Evolutionary conservation across 2,329 filamentous ascomycete species (phyloP).

Genomic region (Alternaria solani): DNA sequence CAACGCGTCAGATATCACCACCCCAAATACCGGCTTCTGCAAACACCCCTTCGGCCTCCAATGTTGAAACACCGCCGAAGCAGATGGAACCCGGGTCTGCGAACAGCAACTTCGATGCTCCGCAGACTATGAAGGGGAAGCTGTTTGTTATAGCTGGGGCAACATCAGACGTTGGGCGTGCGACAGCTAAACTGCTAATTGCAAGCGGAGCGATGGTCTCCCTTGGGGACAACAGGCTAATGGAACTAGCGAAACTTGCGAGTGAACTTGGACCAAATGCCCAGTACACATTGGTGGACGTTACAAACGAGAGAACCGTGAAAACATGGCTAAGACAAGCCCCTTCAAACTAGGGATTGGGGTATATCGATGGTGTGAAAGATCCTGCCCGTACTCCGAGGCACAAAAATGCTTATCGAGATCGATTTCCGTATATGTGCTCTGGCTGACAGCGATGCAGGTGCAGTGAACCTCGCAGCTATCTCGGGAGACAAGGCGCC

Average conservation of each 20-base stretch:
- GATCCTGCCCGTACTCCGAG: neutral
- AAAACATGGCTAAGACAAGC: slow-evolving; percentile 14
- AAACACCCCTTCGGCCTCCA: neutral
- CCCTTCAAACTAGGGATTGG: slow-evolving; percentile 28
- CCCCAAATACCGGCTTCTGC: neutral
- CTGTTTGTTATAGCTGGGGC: slow-evolving; percentile 23
- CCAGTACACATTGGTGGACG: slow-evolving; percentile 38
- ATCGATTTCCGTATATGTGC: slow-evolving; percentile 10
- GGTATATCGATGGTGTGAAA: slow-evolving; percentile 15
- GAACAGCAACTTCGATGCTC: neutral
- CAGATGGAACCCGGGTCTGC: neutral
- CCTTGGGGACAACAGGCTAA: slow-evolving; percentile 15
- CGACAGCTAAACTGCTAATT: slow-evolving; percentile 13
- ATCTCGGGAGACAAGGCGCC: slow-evolving; percentile 47
- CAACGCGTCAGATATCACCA: neutral
- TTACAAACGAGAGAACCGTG: slow-evolving; percentile 43
- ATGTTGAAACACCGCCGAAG: neutral
- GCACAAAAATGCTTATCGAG: neutral
- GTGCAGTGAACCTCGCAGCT: slow-evolving; percentile 45
- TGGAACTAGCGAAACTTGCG: slow-evolving; percentile 23
- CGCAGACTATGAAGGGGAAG: slow-evolving; percentile 3
- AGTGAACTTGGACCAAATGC: slow-evolving; percentile 15
- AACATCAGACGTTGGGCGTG: slow-evolving; percentile 23
- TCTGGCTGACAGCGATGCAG: slow-evolving; percentile 1
- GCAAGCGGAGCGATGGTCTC: slow-evolving; percentile 9